Evolutionary conservation across 345 rosid species (phyloP), one percentile per base, ranked within the genome.

Genomic region (Citrus maxima): DNA sequence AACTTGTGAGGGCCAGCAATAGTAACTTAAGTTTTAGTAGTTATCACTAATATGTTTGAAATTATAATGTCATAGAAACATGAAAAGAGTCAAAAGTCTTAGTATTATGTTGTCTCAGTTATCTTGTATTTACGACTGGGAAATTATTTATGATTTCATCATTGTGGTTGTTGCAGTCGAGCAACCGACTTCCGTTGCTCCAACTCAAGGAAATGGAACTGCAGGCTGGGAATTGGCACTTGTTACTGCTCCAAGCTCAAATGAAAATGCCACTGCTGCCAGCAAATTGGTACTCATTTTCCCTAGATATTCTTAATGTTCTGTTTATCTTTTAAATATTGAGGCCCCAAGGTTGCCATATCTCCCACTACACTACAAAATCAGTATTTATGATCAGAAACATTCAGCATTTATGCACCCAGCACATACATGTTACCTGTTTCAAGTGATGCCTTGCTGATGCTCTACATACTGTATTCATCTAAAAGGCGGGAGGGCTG

Each of bases 141-240:
- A 5, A 70, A 81, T 13, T 60, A 55, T 68, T 72, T 18, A 28
- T 60, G 65, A 51, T 82, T 63, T 35, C 38, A 32, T 70, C 81
- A 32, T 70, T 80, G 30, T 85, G n/a, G 76, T 28, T 79, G 54
- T 75, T 86, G 83, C 92, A 89, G 97, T 84, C 74, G 97, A 93
- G 74, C 94, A 80, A 70, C 89, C 88, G 27, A 71, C 74, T 77
- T 76, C 95, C 7, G 70, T 86, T 80, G 82, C 78, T 75, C 82
- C 85, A 34, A 59, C 74, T 75, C 90, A 79, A 77, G 81, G 83
- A 61, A 88, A 86, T 83, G 94, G 90, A 72, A 83, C 86, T 34
- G 76, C 89, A 25, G 94, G 98, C 77, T 96, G 99, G 99, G 99
- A 96, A 85, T 73, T 96, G 77, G 97, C 99, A 9, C 95, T 96